phyloP scores from a whole-genome alignment of 768 basidiomycete species.

The Lactarius evosmus region DNA sequence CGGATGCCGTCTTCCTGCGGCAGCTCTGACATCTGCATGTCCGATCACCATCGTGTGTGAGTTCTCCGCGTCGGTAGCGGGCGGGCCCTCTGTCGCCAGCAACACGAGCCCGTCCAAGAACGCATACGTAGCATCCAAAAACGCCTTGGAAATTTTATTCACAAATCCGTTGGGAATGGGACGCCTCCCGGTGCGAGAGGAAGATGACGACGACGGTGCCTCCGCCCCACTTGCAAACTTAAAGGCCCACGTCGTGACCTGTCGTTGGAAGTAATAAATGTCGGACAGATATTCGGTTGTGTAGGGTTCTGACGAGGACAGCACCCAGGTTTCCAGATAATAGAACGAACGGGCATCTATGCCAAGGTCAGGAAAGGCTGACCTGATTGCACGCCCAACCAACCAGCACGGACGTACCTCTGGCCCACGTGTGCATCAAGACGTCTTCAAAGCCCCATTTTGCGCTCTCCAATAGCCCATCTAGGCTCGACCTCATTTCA shows the following conservation, averaged over 20 bases:
- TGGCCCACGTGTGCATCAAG: constrained; percentile 73
- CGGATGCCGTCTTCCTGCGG: constrained; percentile 41
- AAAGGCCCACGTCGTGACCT: constrained; percentile 70
- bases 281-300: constrained; percentile 74
- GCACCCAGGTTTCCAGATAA: constrained; percentile 81
- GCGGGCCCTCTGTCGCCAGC: constrained; percentile 70
- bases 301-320: constrained; percentile 56
- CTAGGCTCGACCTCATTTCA: constrained; percentile 68
- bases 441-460: constrained; percentile 89
- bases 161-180: constrained; percentile 61
- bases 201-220: constrained; percentile 42
- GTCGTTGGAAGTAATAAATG: constrained; percentile 77
- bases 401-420: constrained; percentile 52
- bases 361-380: constrained; percentile 1
- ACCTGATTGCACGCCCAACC: not conserved
- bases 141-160: constrained; percentile 75
- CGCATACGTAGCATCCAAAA: constrained; percentile 80
- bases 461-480: constrained; percentile 71
- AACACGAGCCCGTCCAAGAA: constrained; percentile 84
- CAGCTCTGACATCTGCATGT: constrained; percentile 31
- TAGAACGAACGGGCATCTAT: constrained; percentile 82
- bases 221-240: constrained; percentile 80
- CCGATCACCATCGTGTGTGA: constrained; percentile 37
- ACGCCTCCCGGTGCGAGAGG: constrained; percentile 53
- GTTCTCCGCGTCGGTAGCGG: constrained; percentile 40